Evolutionary conservation across 192 early-diverging fungal genomes (phyloP).

Genomic region (Linnemannia hyalina): DNA sequence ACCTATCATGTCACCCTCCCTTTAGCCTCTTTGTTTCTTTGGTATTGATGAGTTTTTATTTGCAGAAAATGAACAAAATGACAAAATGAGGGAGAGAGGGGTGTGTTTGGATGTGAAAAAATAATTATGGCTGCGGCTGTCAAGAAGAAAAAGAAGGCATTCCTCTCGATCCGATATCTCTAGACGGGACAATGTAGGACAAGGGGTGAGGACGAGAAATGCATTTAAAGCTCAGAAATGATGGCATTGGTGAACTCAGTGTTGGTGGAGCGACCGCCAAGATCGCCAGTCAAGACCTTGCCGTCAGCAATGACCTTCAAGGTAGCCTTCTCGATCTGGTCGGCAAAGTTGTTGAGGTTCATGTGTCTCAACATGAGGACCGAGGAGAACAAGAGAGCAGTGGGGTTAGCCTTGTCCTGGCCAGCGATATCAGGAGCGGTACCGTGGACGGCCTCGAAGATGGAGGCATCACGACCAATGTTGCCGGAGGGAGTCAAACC

Average conservation of each 20-base stretch:
- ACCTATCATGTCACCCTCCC: neutral
- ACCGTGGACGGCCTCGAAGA: constrained; percentile 96
- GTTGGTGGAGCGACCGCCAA: constrained; percentile 89
- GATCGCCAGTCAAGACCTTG: constrained; percentile 88
- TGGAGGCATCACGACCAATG: constrained; percentile 97
- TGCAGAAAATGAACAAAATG: constrained; percentile 24
- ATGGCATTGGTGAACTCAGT: constrained; percentile 89
- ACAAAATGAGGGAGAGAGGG: constrained; percentile 2
- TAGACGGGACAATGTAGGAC: neutral
- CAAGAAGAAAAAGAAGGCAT: neutral
- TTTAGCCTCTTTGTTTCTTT: neutral
- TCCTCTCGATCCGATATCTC: neutral
- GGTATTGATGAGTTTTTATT: constrained; percentile 13
- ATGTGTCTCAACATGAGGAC: constrained; percentile 99
- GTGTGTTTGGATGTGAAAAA: constrained; percentile 1
- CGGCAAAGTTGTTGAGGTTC: constrained; percentile 84
- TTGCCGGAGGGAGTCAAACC: constrained; percentile 98
- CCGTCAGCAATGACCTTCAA: constrained; percentile 95
- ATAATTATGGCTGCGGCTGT: constrained; percentile 18
- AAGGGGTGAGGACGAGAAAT: neutral
- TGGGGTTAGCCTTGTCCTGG: constrained; percentile 66
- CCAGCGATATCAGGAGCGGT: constrained; percentile 99
- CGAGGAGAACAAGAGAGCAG: constrained; percentile 90
- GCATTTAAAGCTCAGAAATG: constrained; percentile 73
- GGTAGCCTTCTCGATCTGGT: constrained; percentile 91